Evolutionary conservation across 768 basidiomycete species (phyloP).

Genomic region (Gyrodon lividus): DNA sequence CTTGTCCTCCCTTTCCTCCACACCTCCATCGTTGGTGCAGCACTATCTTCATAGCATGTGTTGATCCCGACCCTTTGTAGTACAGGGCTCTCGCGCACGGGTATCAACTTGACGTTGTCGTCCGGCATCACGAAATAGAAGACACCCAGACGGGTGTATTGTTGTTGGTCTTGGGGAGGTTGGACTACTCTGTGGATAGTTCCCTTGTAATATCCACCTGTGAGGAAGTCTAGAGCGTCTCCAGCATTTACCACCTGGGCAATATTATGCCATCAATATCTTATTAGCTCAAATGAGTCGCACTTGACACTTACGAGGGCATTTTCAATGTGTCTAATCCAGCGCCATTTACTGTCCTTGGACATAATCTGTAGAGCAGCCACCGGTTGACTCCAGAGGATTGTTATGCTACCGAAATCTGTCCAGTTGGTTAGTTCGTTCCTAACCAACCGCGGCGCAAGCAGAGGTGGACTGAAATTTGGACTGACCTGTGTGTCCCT

Average conservation of each 20-base stretch:
- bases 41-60: slow-evolving; percentile 35
- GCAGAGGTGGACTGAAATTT: too few species aligned
- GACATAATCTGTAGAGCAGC: slow-evolving; percentile 56
- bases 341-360: slow-evolving; percentile 52
- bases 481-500: slow-evolving; percentile 53
- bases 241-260: slow-evolving; percentile 57
- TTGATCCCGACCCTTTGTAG: slow-evolving; percentile 44
- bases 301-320: slow-evolving; percentile 41
- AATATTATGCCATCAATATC: too few species aligned
- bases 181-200: slow-evolving; percentile 63
- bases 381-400: slow-evolving; percentile 62
- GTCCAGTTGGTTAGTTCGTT: background rate
- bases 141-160: slow-evolving; percentile 49
- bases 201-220: slow-evolving; percentile 57
- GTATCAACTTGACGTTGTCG: slow-evolving; percentile 47
- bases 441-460: too few species aligned
- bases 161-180: slow-evolving; percentile 54
- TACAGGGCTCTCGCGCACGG: slow-evolving; percentile 47
- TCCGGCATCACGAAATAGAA: slow-evolving; percentile 59
- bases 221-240: slow-evolving; percentile 58
- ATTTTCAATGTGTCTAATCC: slow-evolving; percentile 58
- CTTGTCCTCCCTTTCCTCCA: slow-evolving; percentile 53
- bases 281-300: background rate
- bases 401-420: slow-evolving; percentile 57
- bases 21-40: slow-evolving; percentile 50